Base-by-base conservation (phyloP, 306 rosid species). In the Begonia masoniana region DNA sequence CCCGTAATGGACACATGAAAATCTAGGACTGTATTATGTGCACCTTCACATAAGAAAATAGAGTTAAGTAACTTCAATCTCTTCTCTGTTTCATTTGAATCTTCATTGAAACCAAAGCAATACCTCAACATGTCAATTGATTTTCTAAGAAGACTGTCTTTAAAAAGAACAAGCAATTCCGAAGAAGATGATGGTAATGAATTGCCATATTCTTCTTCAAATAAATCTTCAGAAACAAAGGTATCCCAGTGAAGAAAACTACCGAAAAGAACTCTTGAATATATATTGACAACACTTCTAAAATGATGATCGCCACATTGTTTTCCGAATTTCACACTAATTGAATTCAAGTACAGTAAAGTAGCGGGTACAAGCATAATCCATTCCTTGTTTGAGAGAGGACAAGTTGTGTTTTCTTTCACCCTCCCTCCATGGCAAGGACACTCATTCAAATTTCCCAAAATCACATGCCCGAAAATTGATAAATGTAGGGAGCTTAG, bases 61-160 rank as follows among this genome's bases (percentile, higher is more conserved):
- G 73, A 78, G 63, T 67, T 79, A 65, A 91, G 81, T 36, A 76
- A 67, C 61, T 76, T 69, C 69, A 83, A 59, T 53, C 80, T 68
- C 70, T 56, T 77, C 67, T 83, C 80, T 64, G 63, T 19, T 65
- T 76, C 67, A 49, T 66, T 51, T 15, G 85, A 68, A 67, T 65
- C 79, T 65, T 77, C 84, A 73, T 52, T 68, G 17, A 80, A 58
- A 51, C 77, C 64, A 65, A 74, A 71, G 80, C 77, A 79, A 70
- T 69, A 66, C 68, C 61, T 61, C 74, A 91, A 57, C 85, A 91
- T 85, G 46, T 57, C 57, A 63, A 82, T 52, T 57, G 81, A 64
- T 69, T 83, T 85, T 63, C 91, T 85, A 71, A 91, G 91, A 74
- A 91, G 91, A 72, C 94, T 85, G 50, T 54, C 45, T 73, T 81